Evolutionary conservation across 2,329 filamentous ascomycete species (phyloP).

Genomic region (Fusarium nurragi): DNA sequence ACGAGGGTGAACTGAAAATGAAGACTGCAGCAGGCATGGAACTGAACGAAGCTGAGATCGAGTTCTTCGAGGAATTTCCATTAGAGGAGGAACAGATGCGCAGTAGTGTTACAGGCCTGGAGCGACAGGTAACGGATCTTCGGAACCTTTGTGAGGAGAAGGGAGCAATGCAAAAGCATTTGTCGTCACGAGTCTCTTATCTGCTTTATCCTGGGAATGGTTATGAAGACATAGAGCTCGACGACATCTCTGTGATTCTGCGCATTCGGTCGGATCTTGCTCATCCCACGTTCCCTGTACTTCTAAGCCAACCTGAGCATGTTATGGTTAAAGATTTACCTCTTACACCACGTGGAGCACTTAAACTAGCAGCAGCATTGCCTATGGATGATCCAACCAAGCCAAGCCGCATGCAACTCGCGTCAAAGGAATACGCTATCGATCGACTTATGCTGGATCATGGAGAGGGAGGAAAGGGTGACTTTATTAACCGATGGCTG

Average conservation of each 20-base stretch:
- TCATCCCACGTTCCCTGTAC: constrained; percentile 55
- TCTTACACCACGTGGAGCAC: constrained; percentile 53
- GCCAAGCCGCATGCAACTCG: constrained; percentile 50
- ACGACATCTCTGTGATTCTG: constrained; percentile 41
- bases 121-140: constrained; percentile 49
- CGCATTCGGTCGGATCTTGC: constrained; percentile 45
- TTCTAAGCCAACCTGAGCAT: constrained; percentile 61
- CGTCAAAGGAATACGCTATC: constrained; percentile 61
- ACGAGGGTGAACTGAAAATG: constrained; percentile 50
- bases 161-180: constrained; percentile 55
- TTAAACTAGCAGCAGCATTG: constrained; percentile 52
- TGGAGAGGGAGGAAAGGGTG: constrained; percentile 51
- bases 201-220: constrained; percentile 50
- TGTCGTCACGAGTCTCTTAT: constrained; percentile 52
- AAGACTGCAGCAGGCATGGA: constrained; percentile 43
- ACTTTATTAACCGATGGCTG: constrained; percentile 63
- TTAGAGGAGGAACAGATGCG: constrained; percentile 48
- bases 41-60: constrained; percentile 52
- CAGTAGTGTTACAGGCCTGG: constrained; percentile 48
- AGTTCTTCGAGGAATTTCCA: constrained; percentile 57
- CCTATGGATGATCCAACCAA: constrained; percentile 50
- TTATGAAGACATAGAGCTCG: constrained; percentile 56
- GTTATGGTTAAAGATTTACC: constrained; percentile 52
- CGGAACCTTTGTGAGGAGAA: constrained; percentile 54
- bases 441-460: constrained; percentile 53